Percentiles rank a stretch among this genome's conserved stretches.
Conservation (phyloP, 495 filamentous ascomycete genomes). For the Penicillium soppii region DNA sequence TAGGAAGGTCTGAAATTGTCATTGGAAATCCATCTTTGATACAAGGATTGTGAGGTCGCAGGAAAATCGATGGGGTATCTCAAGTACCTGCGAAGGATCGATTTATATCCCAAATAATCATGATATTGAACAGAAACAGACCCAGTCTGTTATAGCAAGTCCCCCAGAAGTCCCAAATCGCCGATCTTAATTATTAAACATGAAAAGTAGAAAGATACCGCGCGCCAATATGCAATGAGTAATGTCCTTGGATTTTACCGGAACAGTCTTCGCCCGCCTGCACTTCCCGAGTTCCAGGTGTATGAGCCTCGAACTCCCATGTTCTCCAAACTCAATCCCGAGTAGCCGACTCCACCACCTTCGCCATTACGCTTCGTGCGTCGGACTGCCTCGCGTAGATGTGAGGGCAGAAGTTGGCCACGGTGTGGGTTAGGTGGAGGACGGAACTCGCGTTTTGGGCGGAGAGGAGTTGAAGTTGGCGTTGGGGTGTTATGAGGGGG, state of each 20-base stretch:
- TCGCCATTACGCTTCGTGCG: constrained; percentile 66
- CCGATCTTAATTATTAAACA: neutral
- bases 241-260: constrained; percentile 34
- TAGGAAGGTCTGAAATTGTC: neutral
- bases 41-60: neutral
- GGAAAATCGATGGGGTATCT: neutral
- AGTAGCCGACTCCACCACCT: constrained; percentile 69
- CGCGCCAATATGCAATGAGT: constrained; percentile 11
- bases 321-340: constrained; percentile 69
- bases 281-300: constrained; percentile 49
- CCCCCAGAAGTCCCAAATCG: neutral
- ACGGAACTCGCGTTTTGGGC: constrained; percentile 26
- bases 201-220: neutral
- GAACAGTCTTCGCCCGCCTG: constrained; percentile 62
- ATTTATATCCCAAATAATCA: constrained; percentile 2
- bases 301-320: constrained; percentile 62
- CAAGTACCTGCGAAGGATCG: neutral
- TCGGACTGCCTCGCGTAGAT: constrained; percentile 76
- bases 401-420: constrained; percentile 76
- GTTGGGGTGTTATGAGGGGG: constrained; percentile 1
- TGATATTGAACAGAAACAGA: constrained; percentile 5
- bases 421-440: constrained; percentile 50
- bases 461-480: constrained; percentile 11
- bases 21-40: neutral
- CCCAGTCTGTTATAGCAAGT: constrained; percentile 5